phyloP scores from a whole-genome alignment of 208 protist species.

The Acanthamoeba royreba region DNA sequence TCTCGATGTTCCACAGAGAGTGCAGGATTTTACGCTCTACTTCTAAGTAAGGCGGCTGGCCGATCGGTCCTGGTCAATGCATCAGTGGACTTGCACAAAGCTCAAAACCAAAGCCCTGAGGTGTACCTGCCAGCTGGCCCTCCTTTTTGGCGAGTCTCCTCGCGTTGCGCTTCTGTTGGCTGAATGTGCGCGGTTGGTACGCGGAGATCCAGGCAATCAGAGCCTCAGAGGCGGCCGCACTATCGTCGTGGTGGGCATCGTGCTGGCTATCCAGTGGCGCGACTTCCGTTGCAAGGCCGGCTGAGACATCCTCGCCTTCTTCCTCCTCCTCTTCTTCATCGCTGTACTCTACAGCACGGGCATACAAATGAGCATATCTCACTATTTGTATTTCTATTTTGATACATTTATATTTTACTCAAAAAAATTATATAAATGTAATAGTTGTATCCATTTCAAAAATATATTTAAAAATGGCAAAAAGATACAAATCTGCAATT shows the following conservation, averaged over 20 bases:
- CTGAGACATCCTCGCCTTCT: not conserved
- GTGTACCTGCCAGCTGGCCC: not conserved
- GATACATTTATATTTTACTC: no score
- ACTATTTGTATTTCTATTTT: no score
- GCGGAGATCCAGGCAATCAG: not conserved
- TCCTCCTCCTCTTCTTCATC: not conserved
- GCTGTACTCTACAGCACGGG: not conserved
- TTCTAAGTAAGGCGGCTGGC: not conserved
- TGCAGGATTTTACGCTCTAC: not conserved
- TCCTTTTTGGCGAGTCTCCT: not conserved
- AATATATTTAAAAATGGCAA: no score
- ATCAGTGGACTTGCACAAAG: not conserved
- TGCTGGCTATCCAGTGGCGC: not conserved
- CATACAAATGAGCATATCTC: no score
- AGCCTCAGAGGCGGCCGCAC: not conserved
- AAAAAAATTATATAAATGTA: no score
- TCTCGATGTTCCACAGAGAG: slow-evolving; percentile 28
- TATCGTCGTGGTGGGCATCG: not conserved
- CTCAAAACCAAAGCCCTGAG: not conserved
- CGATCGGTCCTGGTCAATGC: not conserved
- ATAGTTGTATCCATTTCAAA: no score
- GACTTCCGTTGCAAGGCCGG: not conserved
- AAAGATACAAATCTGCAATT: no score
- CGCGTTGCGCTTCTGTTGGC: slow-evolving; percentile 11
- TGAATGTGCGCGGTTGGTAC: not conserved